A percentile compares a stretch with the other conserved stretches of the same genome.
Conservation (phyloP, 108 stramenopile genomes). For the Schizochytrium sp. region DNA sequence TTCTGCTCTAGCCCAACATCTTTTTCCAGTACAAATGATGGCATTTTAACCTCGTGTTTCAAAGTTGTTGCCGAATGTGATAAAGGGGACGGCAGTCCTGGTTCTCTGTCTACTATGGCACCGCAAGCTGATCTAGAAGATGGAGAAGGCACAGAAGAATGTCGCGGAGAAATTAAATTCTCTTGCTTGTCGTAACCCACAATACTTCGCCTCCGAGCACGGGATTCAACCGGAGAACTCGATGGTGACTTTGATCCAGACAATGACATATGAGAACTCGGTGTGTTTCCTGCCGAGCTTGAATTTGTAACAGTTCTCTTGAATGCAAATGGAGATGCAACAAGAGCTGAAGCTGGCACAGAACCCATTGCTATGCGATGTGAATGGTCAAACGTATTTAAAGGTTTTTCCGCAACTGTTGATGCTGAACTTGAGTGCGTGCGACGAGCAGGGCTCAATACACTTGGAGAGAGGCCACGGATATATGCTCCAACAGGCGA, state of each 20-base stretch:
- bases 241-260: neutral
- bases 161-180: neutral
- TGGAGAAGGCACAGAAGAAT: neutral
- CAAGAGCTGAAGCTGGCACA: neutral
- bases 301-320: neutral
- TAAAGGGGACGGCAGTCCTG: neutral
- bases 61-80: too few relatives aligned
- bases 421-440: neutral
- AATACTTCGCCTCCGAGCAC: neutral
- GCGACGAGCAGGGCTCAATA: neutral
- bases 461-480: constrained; percentile 17
- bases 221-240: neutral
- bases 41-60: too few relatives aligned
- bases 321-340: neutral
- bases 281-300: neutral
- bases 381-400: neutral
- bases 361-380: neutral
- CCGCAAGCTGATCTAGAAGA: neutral
- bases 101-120: neutral
- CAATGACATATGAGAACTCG: neutral
- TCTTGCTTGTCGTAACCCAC: neutral
- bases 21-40: too few relatives aligned
- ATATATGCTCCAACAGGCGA: neutral
- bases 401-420: neutral
- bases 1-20: neutral